phyloP scores from a whole-genome alignment of 331 rosid species.

The Cucumis variabilis region DNA sequence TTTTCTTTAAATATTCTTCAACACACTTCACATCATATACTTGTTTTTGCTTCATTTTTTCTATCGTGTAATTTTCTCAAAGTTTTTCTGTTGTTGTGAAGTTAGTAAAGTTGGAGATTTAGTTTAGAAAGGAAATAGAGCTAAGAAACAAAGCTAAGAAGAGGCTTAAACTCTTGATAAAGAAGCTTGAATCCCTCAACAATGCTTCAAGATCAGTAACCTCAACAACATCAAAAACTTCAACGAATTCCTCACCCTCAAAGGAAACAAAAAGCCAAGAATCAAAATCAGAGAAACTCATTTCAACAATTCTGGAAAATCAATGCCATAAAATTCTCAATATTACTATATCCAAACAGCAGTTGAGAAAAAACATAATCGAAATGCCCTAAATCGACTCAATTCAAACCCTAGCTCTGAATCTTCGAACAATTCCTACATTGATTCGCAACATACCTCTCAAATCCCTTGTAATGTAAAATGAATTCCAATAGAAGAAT shows the following conservation, averaged over 20 bases:
- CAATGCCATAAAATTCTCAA: background rate
- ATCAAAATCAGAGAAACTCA: constrained; percentile 3
- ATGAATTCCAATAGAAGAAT: too few species aligned
- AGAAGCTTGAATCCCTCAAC: constrained; percentile 63
- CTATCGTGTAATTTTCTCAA: background rate
- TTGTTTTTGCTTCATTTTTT: background rate
- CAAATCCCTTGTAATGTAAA: too few species aligned
- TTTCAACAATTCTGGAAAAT: background rate
- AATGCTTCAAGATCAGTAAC: constrained; percentile 40
- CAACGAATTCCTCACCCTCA: constrained; percentile 20
- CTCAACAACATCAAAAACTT: constrained; percentile 52
- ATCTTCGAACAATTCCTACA: background rate
- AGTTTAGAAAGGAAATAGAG: constrained; percentile 64
- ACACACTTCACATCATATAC: background rate
- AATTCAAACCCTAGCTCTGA: constrained; percentile 17
- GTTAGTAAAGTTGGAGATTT: constrained; percentile 72
- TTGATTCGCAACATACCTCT: background rate
- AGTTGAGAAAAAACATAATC: background rate
- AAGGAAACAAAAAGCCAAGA: constrained; percentile 21
- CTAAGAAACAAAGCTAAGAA: constrained; percentile 73
- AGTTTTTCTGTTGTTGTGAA: constrained; percentile 31
- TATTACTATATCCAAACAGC: background rate
- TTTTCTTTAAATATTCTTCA: too few species aligned
- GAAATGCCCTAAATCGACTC: background rate
- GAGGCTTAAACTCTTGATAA: constrained; percentile 63